Conservation (phyloP, 2,329 filamentous ascomycete genomes). For the Apiospora malaysiana region DNA sequence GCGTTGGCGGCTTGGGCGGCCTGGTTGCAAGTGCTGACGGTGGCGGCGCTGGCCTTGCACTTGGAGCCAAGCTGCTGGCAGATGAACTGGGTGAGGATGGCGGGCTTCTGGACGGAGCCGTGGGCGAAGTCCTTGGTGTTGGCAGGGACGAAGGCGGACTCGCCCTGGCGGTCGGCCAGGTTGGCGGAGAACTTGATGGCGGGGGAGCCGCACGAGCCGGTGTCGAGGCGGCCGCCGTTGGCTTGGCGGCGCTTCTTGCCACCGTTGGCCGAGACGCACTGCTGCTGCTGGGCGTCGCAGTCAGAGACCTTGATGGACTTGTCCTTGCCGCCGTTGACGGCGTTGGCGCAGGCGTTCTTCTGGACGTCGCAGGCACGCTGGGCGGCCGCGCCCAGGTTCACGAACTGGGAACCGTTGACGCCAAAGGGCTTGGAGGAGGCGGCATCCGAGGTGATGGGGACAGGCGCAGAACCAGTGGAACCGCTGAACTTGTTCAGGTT, state of each 20-base stretch:
- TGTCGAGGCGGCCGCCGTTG: slow-evolving; percentile 41
- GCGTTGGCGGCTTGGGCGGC: slow-evolving; percentile 41
- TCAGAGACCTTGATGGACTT: slow-evolving; percentile 44
- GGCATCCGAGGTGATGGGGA: slow-evolving; percentile 46
- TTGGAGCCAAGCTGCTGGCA: slow-evolving; percentile 43
- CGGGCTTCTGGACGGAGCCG: slow-evolving; percentile 49
- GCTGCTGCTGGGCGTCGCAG: slow-evolving; percentile 49
- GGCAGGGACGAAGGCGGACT: slow-evolving; percentile 47
- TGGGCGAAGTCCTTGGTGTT: slow-evolving; percentile 54
- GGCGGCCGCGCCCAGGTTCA: slow-evolving; percentile 50
- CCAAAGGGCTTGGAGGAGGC: slow-evolving; percentile 49
- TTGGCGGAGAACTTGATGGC: slow-evolving; percentile 55
- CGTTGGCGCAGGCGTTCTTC: slow-evolving; percentile 56
- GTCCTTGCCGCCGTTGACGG: slow-evolving; percentile 49
- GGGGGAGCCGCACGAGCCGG: slow-evolving; percentile 54
- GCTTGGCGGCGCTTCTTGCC: slow-evolving; percentile 26
- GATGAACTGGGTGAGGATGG: slow-evolving; percentile 45
- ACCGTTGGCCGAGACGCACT: slow-evolving; percentile 39
- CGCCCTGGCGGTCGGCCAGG: slow-evolving; percentile 52
- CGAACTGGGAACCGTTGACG: slow-evolving; percentile 62
- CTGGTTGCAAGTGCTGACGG: slow-evolving; percentile 41
- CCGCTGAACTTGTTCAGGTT: slow-evolving; percentile 55
- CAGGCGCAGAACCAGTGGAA: slow-evolving; percentile 48
- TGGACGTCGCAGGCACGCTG: slow-evolving; percentile 56
- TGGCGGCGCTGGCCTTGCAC: slow-evolving; percentile 40